Percentiles rank a stretch among this genome's conserved stretches.
Conservation (phyloP, 148 eudicot species). For the Fagopyrum homotropicum region DNA sequence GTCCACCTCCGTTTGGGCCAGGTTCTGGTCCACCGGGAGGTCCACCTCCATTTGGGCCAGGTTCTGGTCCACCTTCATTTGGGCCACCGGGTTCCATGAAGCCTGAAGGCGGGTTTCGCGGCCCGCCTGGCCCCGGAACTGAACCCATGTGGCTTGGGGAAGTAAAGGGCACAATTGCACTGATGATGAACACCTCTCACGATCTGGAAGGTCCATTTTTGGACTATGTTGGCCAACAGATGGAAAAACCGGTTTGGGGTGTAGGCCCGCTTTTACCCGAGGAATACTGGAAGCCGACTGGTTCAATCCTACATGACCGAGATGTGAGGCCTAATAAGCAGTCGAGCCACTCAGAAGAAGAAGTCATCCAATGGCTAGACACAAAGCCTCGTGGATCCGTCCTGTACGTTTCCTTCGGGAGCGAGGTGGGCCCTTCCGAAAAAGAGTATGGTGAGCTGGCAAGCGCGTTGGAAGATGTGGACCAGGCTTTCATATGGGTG, state of each 20-base stretch:
- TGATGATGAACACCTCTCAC: slow-evolving; percentile 51
- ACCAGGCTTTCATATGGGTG: slow-evolving; percentile 51
- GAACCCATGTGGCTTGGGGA: slow-evolving; percentile 44
- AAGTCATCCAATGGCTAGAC: slow-evolving; percentile 56
- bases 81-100: slow-evolving; percentile 4
- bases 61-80: slow-evolving; percentile 18
- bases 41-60: slow-evolving; percentile 2
- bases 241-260: slow-evolving; percentile 43
- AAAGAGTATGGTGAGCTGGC: slow-evolving; percentile 48
- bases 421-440: slow-evolving; percentile 51
- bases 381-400: slow-evolving; percentile 45
- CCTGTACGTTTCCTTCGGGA: slow-evolving; percentile 59
- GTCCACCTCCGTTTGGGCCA: neutral
- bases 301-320: slow-evolving; percentile 41
- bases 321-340: slow-evolving; percentile 34
- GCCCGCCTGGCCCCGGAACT: slow-evolving; percentile 22
- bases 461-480: slow-evolving; percentile 33
- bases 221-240: slow-evolving; percentile 27
- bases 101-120: slow-evolving; percentile 14
- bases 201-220: slow-evolving; percentile 46
- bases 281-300: slow-evolving; percentile 41
- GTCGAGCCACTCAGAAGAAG: slow-evolving; percentile 48
- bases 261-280: slow-evolving; percentile 61
- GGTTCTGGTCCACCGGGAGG: slow-evolving; percentile 9
- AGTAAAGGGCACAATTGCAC: slow-evolving; percentile 34